phyloP scores from a whole-genome alignment of 2,329 filamentous ascomycete genomes.

The Cordyceps farinosa region DNA sequence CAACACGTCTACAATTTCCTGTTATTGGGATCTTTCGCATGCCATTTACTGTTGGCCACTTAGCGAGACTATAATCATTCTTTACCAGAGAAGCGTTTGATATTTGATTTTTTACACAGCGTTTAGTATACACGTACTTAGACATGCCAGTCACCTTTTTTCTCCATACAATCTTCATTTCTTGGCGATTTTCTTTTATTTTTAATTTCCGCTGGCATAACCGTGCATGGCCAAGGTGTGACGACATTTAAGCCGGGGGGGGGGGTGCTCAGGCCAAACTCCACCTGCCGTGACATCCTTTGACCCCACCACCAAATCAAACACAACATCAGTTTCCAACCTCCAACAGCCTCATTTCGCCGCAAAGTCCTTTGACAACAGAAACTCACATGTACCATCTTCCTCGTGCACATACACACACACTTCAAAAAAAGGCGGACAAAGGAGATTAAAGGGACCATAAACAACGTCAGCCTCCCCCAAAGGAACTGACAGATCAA shows the following conservation, averaged over 20 bases:
- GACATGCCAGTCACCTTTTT: neutral
- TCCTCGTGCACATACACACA: neutral
- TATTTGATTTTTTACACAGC: neutral
- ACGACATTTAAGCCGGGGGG: neutral
- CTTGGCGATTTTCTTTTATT: neutral
- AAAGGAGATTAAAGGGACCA: neutral
- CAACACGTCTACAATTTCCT: neutral
- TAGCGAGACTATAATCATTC: constrained; percentile 13
- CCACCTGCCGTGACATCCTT: neutral
- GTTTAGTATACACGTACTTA: neutral
- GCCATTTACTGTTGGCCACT: neutral
- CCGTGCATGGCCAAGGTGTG: neutral
- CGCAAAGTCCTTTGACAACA: neutral
- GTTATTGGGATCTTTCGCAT: neutral
- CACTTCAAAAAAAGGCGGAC: neutral
- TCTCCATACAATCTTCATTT: neutral
- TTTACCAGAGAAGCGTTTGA: neutral
- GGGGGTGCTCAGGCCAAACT: neutral
- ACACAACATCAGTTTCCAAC: neutral
- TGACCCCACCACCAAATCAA: constrained; percentile 4
- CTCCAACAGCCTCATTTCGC: neutral
- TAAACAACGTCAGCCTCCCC: neutral
- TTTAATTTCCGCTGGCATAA: neutral
- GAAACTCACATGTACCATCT: neutral
- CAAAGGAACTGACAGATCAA: neutral